Conservation (phyloP, 2,329 filamentous ascomycete genomes). For the Akanthomyces muscarius region DNA sequence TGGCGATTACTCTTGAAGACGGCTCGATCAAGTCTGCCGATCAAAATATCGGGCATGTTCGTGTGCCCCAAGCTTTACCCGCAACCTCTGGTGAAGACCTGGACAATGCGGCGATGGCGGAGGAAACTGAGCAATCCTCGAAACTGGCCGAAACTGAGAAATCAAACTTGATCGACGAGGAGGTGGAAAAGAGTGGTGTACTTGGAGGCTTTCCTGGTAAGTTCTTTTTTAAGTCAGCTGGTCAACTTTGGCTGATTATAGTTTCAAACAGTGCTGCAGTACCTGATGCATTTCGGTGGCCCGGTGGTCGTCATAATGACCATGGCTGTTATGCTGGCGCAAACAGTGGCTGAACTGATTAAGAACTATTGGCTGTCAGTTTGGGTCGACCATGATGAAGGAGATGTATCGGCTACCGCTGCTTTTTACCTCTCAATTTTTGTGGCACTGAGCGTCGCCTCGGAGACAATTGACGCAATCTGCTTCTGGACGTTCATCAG, state of each 20-base stretch:
- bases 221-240: background rate
- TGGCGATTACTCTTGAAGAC: slow-evolving; percentile 42
- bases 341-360: slow-evolving; percentile 38
- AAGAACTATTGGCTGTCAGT: slow-evolving; percentile 47
- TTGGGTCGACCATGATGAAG: slow-evolving; percentile 49
- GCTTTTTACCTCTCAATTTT: slow-evolving; percentile 53
- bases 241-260: slow-evolving; percentile 17
- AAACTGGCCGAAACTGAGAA: background rate
- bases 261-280: slow-evolving; percentile 37
- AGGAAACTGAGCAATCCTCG: background rate
- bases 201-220: slow-evolving; percentile 26
- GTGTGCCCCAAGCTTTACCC: slow-evolving; percentile 38
- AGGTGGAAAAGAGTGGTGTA: slow-evolving; percentile 26
- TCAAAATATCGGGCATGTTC: slow-evolving; percentile 42
- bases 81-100: background rate
- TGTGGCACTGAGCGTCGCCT: slow-evolving; percentile 42
- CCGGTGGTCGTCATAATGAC: slow-evolving; percentile 38
- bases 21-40: slow-evolving; percentile 40
- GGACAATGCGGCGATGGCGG: background rate
- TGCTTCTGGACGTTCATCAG: slow-evolving; percentile 45
- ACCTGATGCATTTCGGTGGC: slow-evolving; percentile 48
- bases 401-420: slow-evolving; percentile 35
- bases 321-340: slow-evolving; percentile 35
- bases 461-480: slow-evolving; percentile 38
- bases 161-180: background rate